Evolutionary conservation across 2,329 filamentous ascomycete species (phyloP), one percentile per base, ranked within the genome.

Genomic region (Ceratocystis lukuohia): DNA sequence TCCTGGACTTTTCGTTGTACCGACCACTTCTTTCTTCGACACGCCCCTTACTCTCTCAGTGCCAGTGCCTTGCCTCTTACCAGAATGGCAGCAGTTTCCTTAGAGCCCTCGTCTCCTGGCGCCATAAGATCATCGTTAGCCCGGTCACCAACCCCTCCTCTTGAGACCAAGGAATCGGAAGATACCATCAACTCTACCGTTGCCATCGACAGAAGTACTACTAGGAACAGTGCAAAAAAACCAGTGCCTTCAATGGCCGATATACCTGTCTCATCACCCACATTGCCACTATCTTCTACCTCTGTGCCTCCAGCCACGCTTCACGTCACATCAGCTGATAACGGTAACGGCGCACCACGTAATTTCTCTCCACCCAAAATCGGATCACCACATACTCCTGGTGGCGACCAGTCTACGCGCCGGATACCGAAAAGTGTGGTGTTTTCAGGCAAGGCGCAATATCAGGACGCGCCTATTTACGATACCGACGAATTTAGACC

Each of bases 111-210:
- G 33, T 62, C 57, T n/a, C 37, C 48, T n/a, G 53, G 62, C 53
- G 45, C 22, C n/a, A n/a, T 48, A 20, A 80, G 84, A 69, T 77
- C 79, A 67, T 76, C 85, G 65, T 77, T 80, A 69, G 74, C 82
- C 68, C 80, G 84, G 74, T 85, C 85, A 30, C 85, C 86, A n/a
- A 88, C 85, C 44, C 85, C 86, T 61, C 85, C 85, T n/a, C 81
- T 80, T 70, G 83, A 79, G 45, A 75, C 73, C 37, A 73, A 73
- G 70, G 77, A 78, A 61, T 66, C 71, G 67, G 75, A 76, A 62
- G 70, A 72, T 33, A 70, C 73, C 37, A 70, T 73, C 64, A 77
- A 77, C 12, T 41, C 37, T 69, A 71, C 74, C 46, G 70, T 74
- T n/a, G 71, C 76, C 57, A 71, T 72, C 50, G 74, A 74, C 69